Evolutionary conservation across 2,329 filamentous ascomycete species (phyloP).

Genomic region (Xylaria sp.): DNA sequence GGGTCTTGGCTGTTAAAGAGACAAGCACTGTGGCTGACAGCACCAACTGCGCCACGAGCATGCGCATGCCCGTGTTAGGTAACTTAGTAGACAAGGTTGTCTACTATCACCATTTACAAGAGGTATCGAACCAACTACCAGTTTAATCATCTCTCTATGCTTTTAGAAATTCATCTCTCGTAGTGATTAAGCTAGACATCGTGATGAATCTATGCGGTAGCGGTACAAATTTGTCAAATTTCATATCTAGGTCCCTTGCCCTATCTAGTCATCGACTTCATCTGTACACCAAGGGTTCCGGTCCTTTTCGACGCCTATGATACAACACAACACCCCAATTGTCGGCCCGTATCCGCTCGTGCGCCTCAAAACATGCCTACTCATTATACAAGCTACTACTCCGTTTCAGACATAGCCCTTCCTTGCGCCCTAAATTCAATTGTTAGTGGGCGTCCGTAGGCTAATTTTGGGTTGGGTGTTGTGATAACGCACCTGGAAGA

Average conservation of each 20-base stretch:
- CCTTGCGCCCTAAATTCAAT: slow-evolving; percentile 59
- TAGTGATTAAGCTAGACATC: no score
- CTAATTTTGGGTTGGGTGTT: neutral
- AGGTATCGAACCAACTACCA: neutral
- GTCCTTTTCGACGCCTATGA: slow-evolving; percentile 36
- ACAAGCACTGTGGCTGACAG: slow-evolving; percentile 14
- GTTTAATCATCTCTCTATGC: neutral
- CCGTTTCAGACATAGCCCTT: slow-evolving; percentile 69
- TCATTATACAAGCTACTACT: slow-evolving; percentile 22
- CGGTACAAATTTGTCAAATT: neutral
- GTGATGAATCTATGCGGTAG: neutral
- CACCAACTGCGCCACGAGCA: slow-evolving; percentile 20
- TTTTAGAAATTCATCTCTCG: no score
- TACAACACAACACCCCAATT: slow-evolving; percentile 32
- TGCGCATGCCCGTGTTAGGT: neutral
- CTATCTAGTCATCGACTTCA: slow-evolving; percentile 11
- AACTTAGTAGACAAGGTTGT: neutral
- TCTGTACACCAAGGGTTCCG: slow-evolving; percentile 6
- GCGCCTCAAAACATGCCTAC: slow-evolving; percentile 30
- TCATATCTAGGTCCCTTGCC: neutral
- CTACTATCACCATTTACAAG: neutral
- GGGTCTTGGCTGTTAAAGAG: slow-evolving; percentile 11
- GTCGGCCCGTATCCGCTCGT: slow-evolving; percentile 30
- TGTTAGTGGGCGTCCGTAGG: slow-evolving; percentile 29
- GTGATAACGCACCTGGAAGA: slow-evolving; percentile 77